A percentile compares a stretch with the other conserved stretches of the same genome.
Evolutionary conservation across 1,284 basidiomycete species (phyloP).

Genomic region (Fomitiporia mediterranea): DNA sequence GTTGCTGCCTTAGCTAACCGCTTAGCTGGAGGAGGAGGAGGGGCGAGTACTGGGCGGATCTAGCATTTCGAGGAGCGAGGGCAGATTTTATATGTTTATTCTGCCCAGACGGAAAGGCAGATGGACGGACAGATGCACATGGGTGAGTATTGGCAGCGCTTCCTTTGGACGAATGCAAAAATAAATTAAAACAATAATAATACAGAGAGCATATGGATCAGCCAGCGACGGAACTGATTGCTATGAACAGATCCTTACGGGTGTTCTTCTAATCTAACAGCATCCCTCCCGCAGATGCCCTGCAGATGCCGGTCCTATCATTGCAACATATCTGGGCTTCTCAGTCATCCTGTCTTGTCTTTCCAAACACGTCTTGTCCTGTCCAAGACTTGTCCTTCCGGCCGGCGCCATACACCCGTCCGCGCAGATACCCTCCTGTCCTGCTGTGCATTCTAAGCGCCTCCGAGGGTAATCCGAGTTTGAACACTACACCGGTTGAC

Average conservation of each 20-base stretch:
- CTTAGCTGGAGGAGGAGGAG: neutral
- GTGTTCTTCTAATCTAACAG: neutral
- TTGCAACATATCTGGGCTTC: too few relatives aligned
- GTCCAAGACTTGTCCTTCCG: too few relatives aligned
- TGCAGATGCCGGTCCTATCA: too few relatives aligned
- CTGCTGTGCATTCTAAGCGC: neutral
- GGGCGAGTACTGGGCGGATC: neutral
- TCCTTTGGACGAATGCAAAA: too few relatives aligned
- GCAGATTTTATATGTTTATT: neutral
- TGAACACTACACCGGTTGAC: neutral
- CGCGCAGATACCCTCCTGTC: neutral
- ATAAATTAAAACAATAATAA: too few relatives aligned
- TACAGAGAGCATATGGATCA: too few relatives aligned
- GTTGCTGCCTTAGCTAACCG: neutral
- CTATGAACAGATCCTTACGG: neutral
- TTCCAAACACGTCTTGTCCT: too few relatives aligned
- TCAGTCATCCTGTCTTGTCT: too few relatives aligned
- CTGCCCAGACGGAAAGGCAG: too few relatives aligned
- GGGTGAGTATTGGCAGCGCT: too few relatives aligned
- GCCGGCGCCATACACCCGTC: neutral
- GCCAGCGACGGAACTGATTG: neutral
- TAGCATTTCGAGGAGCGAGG: neutral
- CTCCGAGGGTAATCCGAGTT: slow-evolving; percentile 4
- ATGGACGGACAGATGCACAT: too few relatives aligned
- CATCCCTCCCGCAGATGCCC: too few relatives aligned